Percentiles rank a stretch among this genome's conserved stretches.
phyloP scores from a whole-genome alignment of 2,329 filamentous ascomycete genomes.

The Fusarium hainanense region DNA sequence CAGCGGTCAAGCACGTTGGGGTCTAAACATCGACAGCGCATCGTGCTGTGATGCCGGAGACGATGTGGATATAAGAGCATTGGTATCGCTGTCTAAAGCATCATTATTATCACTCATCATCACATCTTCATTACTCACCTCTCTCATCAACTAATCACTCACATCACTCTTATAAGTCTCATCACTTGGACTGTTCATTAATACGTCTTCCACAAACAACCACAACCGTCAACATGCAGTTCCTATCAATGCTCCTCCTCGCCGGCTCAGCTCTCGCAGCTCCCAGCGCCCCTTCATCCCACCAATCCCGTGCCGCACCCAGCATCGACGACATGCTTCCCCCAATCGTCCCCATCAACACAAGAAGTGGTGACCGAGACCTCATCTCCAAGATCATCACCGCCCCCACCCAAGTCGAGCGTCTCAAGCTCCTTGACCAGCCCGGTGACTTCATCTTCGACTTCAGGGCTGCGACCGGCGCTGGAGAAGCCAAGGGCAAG shows the following conservation, averaged over 20 bases:
- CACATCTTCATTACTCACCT: not conserved
- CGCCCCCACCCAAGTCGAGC: constrained; percentile 47
- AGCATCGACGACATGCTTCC: constrained; percentile 22
- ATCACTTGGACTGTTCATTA: not conserved
- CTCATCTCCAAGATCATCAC: constrained; percentile 48
- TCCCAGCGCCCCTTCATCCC: not conserved
- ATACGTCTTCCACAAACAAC: too few species aligned
- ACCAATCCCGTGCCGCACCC: not conserved
- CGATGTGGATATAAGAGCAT: not conserved
- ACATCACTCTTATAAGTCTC: not conserved
- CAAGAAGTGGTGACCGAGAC: constrained; percentile 33
- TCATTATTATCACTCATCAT: not conserved
- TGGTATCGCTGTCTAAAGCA: rapidly evolving
- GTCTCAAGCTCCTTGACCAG: constrained; percentile 44
- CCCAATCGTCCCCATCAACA: constrained; percentile 25
- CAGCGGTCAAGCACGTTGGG: not conserved
- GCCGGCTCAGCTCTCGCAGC: constrained; percentile 16
- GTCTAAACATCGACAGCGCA: not conserved
- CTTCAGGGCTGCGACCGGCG: constrained; percentile 1
- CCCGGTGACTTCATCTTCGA: constrained; percentile 19
- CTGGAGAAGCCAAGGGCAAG: constrained; percentile 4
- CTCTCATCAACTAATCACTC: not conserved
- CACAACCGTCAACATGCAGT: not conserved
- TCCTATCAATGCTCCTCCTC: not conserved
- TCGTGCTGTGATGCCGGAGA: not conserved